phyloP scores from a whole-genome alignment of 192 early-diverging fungal genomes.

The Backusella tarrabulga region DNA sequence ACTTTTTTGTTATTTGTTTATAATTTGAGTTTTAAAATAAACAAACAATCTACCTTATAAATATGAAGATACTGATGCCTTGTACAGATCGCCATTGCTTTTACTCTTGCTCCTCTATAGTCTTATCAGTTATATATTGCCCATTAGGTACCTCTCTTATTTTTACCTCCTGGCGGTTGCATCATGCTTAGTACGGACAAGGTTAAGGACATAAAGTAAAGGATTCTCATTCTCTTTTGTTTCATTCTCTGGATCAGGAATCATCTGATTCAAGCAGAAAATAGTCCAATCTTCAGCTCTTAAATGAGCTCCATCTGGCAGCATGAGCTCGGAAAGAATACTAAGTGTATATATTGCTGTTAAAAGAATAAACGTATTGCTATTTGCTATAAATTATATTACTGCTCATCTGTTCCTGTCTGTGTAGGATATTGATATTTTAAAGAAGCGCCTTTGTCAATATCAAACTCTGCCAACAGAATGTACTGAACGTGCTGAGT shows the following conservation, averaged over 20 bases:
- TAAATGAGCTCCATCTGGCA: slow-evolving; percentile 94
- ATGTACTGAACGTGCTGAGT: slow-evolving; percentile 72
- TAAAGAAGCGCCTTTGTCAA: slow-evolving; percentile 87
- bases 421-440: slow-evolving; percentile 84
- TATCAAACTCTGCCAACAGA: slow-evolving; percentile 93
- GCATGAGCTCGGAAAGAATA: slow-evolving; percentile 92
- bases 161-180: slow-evolving; percentile 64
- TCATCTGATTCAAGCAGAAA: slow-evolving; percentile 84
- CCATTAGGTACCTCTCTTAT: not conserved
- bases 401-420: slow-evolving; percentile 85
- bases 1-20: not conserved
- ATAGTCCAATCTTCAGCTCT: slow-evolving; percentile 93
- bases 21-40: not conserved
- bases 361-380: not conserved
- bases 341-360: slow-evolving; percentile 30
- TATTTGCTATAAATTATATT: slow-evolving; percentile 16
- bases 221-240: slow-evolving; percentile 50
- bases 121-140: not conserved
- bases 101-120: slow-evolving; percentile 82
- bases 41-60: slow-evolving; percentile 56
- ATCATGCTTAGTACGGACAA: slow-evolving; percentile 90
- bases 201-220: slow-evolving; percentile 86
- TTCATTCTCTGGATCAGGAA: slow-evolving; percentile 39
- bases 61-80: slow-evolving; percentile 90
- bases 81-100: slow-evolving; percentile 93